Evolutionary conservation across 805 yeast species (phyloP), one percentile per base, ranked within the genome.

Genomic region (Candida peoriensis): DNA sequence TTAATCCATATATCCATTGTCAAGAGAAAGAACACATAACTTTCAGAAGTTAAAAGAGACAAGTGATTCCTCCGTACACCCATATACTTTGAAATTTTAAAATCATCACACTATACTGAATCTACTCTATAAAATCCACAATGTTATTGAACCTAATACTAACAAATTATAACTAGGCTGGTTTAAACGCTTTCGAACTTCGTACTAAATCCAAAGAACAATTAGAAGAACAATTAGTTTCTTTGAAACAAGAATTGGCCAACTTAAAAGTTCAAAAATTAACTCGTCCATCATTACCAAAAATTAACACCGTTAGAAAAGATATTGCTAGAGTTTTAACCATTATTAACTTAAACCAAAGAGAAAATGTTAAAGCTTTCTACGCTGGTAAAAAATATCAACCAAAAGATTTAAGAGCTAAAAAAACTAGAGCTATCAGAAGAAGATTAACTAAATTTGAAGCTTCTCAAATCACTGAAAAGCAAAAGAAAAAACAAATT

Each of bases 391-490:
- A 85, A 81, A 89, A 87, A 75, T 84, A 79, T 81, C 76, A 78
- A 70, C 97, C 98, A 78, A 89, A 90, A 78, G 97, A 89, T 70
- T 80, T 93, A 75, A 90, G 97, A 78, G 95, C 88, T 60, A 93
- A 93, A 90, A 86, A 93, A 84, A 93, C 99, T 73, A 90, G 97
- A 82, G 97, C 98, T 70, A 74, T 90, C 73, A 90, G 98, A 85
- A 85, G 97, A 80, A 78, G 81, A 66, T 78, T 93, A 66, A 79
- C 97, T 70, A 76, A 82, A 64, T 69, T 70, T 70, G 96, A 93
- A 76, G 81, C 85, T 66, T 63, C 76, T 59, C 72, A 73, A 67
- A 70, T 72, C 67, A 90, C 97, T 63, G 82, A 72, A 58, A 88
- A 84, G 78, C 87, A 89, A 66, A 78, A 76, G 72, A 93, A 93